Conservation (phyloP, 2,329 filamentous ascomycete genomes). For the Lachnellula cervina region DNA sequence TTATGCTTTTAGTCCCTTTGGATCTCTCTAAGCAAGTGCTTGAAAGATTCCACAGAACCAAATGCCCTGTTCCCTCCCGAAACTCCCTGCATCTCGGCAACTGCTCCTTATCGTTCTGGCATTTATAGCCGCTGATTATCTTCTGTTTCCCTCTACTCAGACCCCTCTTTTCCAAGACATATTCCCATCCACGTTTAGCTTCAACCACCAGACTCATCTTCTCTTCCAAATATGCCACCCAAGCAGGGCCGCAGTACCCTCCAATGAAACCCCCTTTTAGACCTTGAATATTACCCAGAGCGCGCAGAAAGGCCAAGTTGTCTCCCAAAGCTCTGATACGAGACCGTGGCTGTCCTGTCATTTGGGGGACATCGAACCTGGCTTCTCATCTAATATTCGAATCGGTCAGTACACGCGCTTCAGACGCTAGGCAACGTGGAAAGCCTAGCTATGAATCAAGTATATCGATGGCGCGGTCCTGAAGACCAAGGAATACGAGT, state of each 20-base stretch:
- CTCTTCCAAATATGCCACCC: conserved; percentile 1
- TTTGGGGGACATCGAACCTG: conserved; percentile 46
- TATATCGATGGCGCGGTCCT: too few relatives aligned
- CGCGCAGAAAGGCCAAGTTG: conserved; percentile 6
- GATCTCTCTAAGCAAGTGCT: not conserved
- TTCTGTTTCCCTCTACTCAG: not conserved
- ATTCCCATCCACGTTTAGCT: not conserved
- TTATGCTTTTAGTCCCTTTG: conserved; percentile 33
- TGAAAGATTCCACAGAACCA: conserved; percentile 1
- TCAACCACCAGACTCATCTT: not conserved
- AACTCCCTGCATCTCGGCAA: not conserved
- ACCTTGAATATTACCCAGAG: conserved; percentile 5
- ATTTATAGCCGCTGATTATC: not conserved
- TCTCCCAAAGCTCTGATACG: conserved; percentile 2
- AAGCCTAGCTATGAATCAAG: too few relatives aligned
- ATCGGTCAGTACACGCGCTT: conserved; percentile 35
- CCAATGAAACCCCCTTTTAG: conserved; percentile 3
- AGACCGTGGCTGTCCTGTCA: conserved; percentile 32
- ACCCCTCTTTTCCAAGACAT: not conserved
- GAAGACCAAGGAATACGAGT: too few relatives aligned
- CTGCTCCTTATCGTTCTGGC: not conserved
- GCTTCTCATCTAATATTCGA: conserved; percentile 40
- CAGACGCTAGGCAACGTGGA: not conserved
- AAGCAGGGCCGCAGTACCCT: conserved; percentile 6
- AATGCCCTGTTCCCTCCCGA: conserved; percentile 6